Base-by-base conservation (phyloP, 345 rosid genomes). In the Geranium brycei region DNA sequence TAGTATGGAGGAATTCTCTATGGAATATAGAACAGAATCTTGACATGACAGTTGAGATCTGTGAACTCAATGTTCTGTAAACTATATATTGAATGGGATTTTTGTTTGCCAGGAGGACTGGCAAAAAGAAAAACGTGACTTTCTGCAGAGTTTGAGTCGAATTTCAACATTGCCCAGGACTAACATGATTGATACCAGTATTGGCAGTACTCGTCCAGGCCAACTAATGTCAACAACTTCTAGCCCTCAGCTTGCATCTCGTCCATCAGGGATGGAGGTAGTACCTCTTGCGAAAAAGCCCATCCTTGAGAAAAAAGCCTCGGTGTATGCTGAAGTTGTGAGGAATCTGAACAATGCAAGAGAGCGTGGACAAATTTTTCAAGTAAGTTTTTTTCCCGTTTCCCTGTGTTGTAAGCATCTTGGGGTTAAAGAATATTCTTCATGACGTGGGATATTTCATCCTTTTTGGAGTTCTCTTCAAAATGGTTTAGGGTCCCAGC, bases 121-220 rank as follows among this genome's bases (percentile, higher is more conserved):
- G 97, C 82, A 87, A 73, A 93, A 88, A 72, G 96, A 87, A 79
- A 93, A 85, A 64, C 95, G 87, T 53, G 92, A 88, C 75, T 93
- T 93, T 78, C 91, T 90, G 68, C 97, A 84, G 80, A 93, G 96
- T 75, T 82, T 93, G 76, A 88, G 89, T 73, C 87, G 87, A 62
- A 87, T 93, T 78, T 85, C 99, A 70, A 76, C 87, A 68, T 75
- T 91, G 68, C 97, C 95, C 23, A 82, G 78, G 84, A 81, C 87
- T 23, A 90, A 90, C 71, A 51, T 76, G 66, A 51, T 60, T 61
- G 82, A 82, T 73, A 64, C 79, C 51, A 74, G 77, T 71, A 66
- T 55, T 61, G 68, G 69, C 15, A 82, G 80, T 63, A 51, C 74
- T 66, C 87, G 31, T 74, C 66, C 81, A 47, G 84, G 83, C 74